These are phyloP conservation scores for Rhizopogon roseolus DNA, from an alignment of 768 basidiomycete species.

Conservation along the genomic window DNA sequence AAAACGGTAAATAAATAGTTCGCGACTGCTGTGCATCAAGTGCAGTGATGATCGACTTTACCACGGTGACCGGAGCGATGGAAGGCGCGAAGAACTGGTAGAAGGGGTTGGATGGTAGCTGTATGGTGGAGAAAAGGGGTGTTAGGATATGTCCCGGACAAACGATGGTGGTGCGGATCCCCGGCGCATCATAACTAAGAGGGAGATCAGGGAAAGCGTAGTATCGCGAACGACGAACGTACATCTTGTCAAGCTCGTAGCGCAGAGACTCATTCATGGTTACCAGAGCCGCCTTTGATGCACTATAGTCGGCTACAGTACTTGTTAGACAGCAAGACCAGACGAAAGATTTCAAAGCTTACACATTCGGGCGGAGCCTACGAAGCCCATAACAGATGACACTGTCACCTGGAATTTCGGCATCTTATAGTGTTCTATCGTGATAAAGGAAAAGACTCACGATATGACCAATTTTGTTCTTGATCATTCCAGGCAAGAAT, in stretches of 20 bases:
- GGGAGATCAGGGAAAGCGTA: slow-evolving; percentile 3
- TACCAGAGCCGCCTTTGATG: slow-evolving; percentile 88
- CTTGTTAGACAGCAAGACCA: slow-evolving; percentile 1
- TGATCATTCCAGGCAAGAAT: slow-evolving; percentile 87
- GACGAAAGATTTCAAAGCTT: slow-evolving; percentile 21
- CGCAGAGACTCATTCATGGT: slow-evolving; percentile 80
- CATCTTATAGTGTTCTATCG: slow-evolving; percentile 8
- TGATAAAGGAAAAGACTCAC: slow-evolving; percentile 36
- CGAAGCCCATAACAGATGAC: slow-evolving; percentile 68
- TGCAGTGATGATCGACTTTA: slow-evolving; percentile 77
- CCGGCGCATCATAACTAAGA: slow-evolving; percentile 61
- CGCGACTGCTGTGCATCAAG: slow-evolving; percentile 78
- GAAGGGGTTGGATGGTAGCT: slow-evolving; percentile 42
- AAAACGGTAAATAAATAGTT: slow-evolving; percentile 70
- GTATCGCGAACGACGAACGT: slow-evolving; percentile 8
- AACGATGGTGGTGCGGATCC: slow-evolving; percentile 85
- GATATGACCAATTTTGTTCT: slow-evolving; percentile 76
- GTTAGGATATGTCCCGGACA: slow-evolving; percentile 79
- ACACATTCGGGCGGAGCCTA: slow-evolving; percentile 77
- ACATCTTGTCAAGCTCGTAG: slow-evolving; percentile 83
- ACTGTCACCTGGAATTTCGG: slow-evolving; percentile 57
- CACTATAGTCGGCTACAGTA: slow-evolving; percentile 75
- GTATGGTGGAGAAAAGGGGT: slow-evolving; percentile 63
- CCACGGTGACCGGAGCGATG: slow-evolving; percentile 66
- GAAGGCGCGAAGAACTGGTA: slow-evolving; percentile 77